Percentiles rank a stretch among this genome's conserved stretches.
Evolutionary conservation across 495 filamentous ascomycete genomes (phyloP).

Genomic region (Daldinia caldariorum): DNA sequence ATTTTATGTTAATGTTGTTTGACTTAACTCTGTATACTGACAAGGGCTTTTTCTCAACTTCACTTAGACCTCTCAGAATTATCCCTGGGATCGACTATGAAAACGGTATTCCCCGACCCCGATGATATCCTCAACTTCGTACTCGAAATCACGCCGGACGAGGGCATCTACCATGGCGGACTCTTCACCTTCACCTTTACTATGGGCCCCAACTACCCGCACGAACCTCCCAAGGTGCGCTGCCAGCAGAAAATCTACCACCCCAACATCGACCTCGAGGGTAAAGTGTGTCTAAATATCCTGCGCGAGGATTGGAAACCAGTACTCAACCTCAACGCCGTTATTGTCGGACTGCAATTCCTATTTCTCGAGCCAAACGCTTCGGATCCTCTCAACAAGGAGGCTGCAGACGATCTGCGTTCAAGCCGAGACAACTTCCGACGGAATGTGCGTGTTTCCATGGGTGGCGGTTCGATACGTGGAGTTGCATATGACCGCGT

Average conservation of each 20-base stretch:
- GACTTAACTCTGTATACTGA: not conserved
- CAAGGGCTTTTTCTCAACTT: not conserved
- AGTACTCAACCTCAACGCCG: slow-evolving; percentile 93
- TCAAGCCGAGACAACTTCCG: slow-evolving; percentile 86
- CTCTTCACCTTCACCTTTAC: slow-evolving; percentile 88
- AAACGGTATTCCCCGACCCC: slow-evolving; percentile 89
- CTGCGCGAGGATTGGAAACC: slow-evolving; percentile 99
- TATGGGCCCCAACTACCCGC: slow-evolving; percentile 94
- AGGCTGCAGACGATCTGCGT: slow-evolving; percentile 92
- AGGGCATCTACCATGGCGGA: slow-evolving; percentile 96
- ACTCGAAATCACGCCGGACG: slow-evolving; percentile 92
- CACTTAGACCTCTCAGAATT: slow-evolving; percentile 87
- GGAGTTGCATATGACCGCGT: slow-evolving; percentile 80
- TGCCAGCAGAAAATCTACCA: slow-evolving; percentile 99
- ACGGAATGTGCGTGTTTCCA: slow-evolving; percentile 83
- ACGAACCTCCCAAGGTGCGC: slow-evolving; percentile 97
- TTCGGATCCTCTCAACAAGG: slow-evolving; percentile 96
- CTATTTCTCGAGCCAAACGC: slow-evolving; percentile 98
- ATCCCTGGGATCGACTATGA: slow-evolving; percentile 89
- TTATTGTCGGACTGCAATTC: slow-evolving; percentile 97
- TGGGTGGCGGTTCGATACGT: slow-evolving; percentile 83
- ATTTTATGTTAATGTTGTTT: not conserved
- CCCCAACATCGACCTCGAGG: slow-evolving; percentile 97
- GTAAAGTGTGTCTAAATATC: slow-evolving; percentile 98
- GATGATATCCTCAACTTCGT: slow-evolving; percentile 97